Conservation (phyloP, 106 monocot genomes). For the Allium fistulosum region DNA sequence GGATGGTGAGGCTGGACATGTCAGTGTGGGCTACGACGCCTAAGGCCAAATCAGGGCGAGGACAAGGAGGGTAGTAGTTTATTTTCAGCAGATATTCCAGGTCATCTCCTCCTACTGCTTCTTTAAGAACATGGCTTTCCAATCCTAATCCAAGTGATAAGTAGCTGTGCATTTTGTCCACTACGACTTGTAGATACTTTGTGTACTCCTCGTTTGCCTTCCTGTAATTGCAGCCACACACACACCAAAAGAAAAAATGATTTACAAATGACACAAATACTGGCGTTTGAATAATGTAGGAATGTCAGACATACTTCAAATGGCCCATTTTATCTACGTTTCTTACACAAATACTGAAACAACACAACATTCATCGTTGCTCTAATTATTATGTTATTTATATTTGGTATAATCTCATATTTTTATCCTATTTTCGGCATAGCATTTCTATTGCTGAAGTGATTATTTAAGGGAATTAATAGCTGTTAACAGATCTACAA, state of each 20-base stretch:
- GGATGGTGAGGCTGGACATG: conserved; percentile 62
- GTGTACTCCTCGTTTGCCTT: conserved; percentile 58
- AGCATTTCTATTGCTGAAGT: too few species aligned
- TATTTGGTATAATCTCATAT: too few species aligned
- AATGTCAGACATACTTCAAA: too few species aligned
- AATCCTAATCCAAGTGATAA: conserved; percentile 54
- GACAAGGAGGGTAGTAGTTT: conserved; percentile 89
- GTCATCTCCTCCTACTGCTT: conserved; percentile 44
- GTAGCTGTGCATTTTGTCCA: conserved; percentile 30
- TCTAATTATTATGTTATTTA: too few species aligned
- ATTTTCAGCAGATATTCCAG: conserved; percentile 57
- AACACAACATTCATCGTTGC: too few species aligned
- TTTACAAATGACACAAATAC: not conserved
- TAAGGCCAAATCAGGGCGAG: conserved; percentile 59
- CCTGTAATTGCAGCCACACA: conserved; percentile 15
- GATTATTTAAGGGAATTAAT: too few species aligned
- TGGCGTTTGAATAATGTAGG: too few species aligned
- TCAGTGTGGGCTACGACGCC: conserved; percentile 80
- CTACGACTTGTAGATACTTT: conserved; percentile 21
- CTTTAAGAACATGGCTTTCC: conserved; percentile 29
- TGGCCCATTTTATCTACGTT: not conserved
- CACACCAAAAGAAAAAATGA: not conserved
- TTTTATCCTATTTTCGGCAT: too few species aligned
- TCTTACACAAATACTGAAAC: too few species aligned
- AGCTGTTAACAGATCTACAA: too few species aligned